phyloP scores from a whole-genome alignment of 108 stramenopile species.

The Pseudonitzschia pungens region DNA sequence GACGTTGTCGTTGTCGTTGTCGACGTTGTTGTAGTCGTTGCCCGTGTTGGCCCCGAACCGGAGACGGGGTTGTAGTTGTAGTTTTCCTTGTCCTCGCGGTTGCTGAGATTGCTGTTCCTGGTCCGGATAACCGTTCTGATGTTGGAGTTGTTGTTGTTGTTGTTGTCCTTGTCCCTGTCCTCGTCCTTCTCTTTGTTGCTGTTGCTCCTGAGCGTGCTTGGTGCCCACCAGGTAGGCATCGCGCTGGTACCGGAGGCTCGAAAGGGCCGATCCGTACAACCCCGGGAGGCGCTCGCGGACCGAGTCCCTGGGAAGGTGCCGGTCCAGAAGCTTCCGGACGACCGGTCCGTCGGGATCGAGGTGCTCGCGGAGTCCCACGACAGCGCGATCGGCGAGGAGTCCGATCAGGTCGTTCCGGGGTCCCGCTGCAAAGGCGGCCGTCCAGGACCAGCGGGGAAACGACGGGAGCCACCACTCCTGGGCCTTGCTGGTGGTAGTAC shows the following conservation, averaged over 20 bases:
- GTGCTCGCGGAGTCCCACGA: neutral
- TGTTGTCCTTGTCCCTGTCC: neutral
- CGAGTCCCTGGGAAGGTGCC: conserved; percentile 14
- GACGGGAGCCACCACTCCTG: conserved; percentile 4
- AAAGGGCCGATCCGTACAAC: conserved; percentile 29
- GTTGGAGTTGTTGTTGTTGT: neutral
- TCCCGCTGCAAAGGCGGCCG: neutral
- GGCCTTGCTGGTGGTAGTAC: neutral
- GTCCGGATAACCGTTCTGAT: too few relatives aligned
- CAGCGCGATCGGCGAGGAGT: neutral
- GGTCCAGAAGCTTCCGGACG: neutral
- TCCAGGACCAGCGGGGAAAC: neutral
- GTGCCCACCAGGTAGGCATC: conserved; percentile 47
- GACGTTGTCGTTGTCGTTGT: too few relatives aligned
- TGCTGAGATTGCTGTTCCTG: neutral
- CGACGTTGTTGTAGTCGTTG: neutral
- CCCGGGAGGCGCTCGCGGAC: conserved; percentile 23
- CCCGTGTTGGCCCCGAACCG: neutral
- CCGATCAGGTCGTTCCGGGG: conserved; percentile 1
- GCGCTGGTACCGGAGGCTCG: conserved; percentile 33
- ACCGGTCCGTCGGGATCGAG: neutral
- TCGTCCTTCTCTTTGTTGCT: neutral
- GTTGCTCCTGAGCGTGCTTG: conserved; percentile 21
- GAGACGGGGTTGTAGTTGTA: neutral
- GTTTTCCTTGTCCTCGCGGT: neutral